Evolutionary conservation across 768 basidiomycete species (phyloP).

Genomic region (Trametopsis cervina): DNA sequence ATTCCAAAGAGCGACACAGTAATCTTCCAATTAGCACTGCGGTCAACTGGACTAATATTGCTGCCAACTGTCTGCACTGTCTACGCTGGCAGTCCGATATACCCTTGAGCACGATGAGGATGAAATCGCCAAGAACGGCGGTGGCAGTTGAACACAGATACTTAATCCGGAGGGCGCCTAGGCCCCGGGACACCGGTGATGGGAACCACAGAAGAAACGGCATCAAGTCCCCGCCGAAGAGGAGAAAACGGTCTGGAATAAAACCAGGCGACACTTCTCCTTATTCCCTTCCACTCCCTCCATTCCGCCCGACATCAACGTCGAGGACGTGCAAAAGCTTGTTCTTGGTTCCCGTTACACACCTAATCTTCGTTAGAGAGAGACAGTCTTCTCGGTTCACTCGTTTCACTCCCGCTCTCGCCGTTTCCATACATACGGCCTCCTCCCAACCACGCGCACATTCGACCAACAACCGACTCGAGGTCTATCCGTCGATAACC

Average conservation of each 20-base stretch:
- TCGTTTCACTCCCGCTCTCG: slow-evolving; percentile 1
- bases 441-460: neutral
- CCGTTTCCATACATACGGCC: slow-evolving; percentile 3
- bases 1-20: too few relatives aligned
- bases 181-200: neutral
- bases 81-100: too few relatives aligned
- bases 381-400: slow-evolving; percentile 1
- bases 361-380: neutral
- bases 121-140: too few relatives aligned
- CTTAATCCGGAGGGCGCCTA: neutral
- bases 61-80: too few relatives aligned
- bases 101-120: too few relatives aligned
- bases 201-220: neutral
- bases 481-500: neutral
- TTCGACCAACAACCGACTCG: neutral
- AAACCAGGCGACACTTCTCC: slow-evolving; percentile 6
- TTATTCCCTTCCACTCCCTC: slow-evolving; percentile 6
- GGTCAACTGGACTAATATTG: too few relatives aligned
- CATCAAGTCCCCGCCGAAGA: slow-evolving; percentile 6
- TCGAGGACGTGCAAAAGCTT: slow-evolving; percentile 2
- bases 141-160: too few relatives aligned
- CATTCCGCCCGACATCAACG: slow-evolving; percentile 7
- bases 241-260: slow-evolving; percentile 8
- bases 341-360: neutral
- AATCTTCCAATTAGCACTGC: too few relatives aligned